phyloP scores from a whole-genome alignment of 2,329 filamentous ascomycete genomes.

The Ilyonectria robusta region DNA sequence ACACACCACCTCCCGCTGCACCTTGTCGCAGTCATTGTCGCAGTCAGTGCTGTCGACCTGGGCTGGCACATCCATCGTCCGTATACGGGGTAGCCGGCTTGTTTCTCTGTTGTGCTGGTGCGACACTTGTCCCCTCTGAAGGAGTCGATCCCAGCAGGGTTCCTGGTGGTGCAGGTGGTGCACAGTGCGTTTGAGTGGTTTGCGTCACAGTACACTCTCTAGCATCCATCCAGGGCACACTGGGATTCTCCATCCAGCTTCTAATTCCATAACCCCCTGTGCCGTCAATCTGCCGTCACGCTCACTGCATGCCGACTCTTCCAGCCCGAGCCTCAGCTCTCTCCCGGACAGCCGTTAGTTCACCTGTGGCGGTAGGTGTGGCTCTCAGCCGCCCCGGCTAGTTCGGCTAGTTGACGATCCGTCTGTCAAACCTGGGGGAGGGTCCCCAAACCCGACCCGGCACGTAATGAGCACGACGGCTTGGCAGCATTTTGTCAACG shows the following conservation, averaged over 20 bases:
- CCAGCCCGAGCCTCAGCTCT: background rate
- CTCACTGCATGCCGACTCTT: slow-evolving; percentile 1
- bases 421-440: slow-evolving; percentile 24
- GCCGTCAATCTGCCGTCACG: background rate
- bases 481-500: slow-evolving; percentile 3
- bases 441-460: slow-evolving; percentile 1
- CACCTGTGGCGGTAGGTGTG: slow-evolving; percentile 17
- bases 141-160: slow-evolving; percentile 18
- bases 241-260: background rate
- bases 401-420: slow-evolving; percentile 12
- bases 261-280: background rate
- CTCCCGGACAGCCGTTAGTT: slow-evolving; percentile 5
- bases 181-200: background rate
- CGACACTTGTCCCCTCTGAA: slow-evolving; percentile 16
- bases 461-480: slow-evolving; percentile 12
- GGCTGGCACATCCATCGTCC: background rate
- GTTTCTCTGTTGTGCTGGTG: slow-evolving; percentile 24
- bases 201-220: background rate
- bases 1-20: background rate
- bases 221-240: background rate
- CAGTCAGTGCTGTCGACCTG: background rate
- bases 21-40: background rate
- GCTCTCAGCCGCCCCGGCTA: slow-evolving; percentile 20
- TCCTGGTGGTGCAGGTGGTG: background rate
- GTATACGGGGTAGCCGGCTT: slow-evolving; percentile 14